Percentiles rank a stretch among this genome's conserved stretches.
Conservation (phyloP, 2,329 filamentous ascomycete species). For the Paecilomyces formosus region DNA sequence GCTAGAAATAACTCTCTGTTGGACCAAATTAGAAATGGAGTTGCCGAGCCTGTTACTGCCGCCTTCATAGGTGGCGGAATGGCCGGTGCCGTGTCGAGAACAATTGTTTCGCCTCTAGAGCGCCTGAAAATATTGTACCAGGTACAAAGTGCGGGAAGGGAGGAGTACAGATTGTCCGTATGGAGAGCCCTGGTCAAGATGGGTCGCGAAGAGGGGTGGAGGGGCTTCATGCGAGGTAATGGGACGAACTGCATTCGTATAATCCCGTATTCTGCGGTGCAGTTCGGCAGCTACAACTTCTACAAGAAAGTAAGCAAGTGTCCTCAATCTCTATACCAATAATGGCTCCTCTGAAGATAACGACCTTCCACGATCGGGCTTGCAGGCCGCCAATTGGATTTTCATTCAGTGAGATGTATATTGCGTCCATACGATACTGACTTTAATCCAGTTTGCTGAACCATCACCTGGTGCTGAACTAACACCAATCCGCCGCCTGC, state of each 20-base stretch:
- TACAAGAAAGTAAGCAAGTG: slow-evolving; percentile 71
- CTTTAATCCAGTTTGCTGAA: slow-evolving; percentile 60
- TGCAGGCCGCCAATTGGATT: not conserved
- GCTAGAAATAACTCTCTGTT: slow-evolving; percentile 11
- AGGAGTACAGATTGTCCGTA: slow-evolving; percentile 90
- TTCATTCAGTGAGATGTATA: not conserved
- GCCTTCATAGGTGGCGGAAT: slow-evolving; percentile 92
- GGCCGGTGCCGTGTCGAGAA: slow-evolving; percentile 93
- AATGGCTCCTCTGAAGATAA: not conserved
- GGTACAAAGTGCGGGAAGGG: slow-evolving; percentile 80
- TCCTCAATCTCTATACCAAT: not conserved
- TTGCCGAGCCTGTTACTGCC: slow-evolving; percentile 79
- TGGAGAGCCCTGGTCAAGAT: slow-evolving; percentile 86
- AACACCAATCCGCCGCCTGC: slow-evolving; percentile 63
- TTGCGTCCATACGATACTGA: slow-evolving; percentile 2
- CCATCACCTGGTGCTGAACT: slow-evolving; percentile 65
- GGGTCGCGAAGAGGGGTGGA: slow-evolving; percentile 95
- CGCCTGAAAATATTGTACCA: slow-evolving; percentile 97
- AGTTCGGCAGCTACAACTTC: slow-evolving; percentile 96
- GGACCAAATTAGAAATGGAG: slow-evolving; percentile 19
- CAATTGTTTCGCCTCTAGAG: slow-evolving; percentile 92
- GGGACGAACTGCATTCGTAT: slow-evolving; percentile 98
- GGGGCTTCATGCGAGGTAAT: slow-evolving; percentile 95
- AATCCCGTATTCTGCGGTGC: slow-evolving; percentile 94
- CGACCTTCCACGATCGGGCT: not conserved